These are phyloP conservation scores for Flaveria robusta DNA, from an alignment of 129 eudicot species.

Conservation along the genomic window DNA sequence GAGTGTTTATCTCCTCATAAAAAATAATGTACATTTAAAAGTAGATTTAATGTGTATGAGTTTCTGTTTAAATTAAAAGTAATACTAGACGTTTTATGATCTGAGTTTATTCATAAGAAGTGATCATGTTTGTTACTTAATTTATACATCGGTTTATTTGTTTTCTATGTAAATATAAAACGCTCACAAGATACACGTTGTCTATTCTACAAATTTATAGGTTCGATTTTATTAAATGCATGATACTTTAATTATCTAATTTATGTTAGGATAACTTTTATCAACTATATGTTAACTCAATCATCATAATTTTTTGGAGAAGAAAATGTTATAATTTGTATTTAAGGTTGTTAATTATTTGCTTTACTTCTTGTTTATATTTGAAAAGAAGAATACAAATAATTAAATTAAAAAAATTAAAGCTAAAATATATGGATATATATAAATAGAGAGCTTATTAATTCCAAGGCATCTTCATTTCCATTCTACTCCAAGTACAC, in stretches of 20 bases:
- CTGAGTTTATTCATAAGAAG: too few species aligned
- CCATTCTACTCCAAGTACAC: neutral
- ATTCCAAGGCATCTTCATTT: neutral
- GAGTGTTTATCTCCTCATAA: too few species aligned
- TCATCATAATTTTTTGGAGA: neutral
- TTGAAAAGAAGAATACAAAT: neutral
- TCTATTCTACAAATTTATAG: neutral
- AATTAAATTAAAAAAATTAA: neutral
- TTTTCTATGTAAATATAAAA: neutral
- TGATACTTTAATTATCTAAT: neutral
- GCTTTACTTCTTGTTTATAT: too few species aligned
- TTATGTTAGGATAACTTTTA: neutral
- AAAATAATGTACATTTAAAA: too few species aligned
- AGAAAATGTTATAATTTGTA: neutral
- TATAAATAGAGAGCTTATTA: neutral
- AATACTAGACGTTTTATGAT: too few species aligned
- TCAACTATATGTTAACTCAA: neutral
- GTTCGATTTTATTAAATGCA: slow-evolving; percentile 1
- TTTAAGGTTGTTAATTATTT: neutral
- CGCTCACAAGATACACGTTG: neutral
- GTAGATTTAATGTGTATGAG: too few species aligned
- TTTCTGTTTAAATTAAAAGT: too few species aligned
- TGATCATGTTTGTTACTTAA: neutral
- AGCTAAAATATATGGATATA: neutral
- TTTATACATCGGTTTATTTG: neutral